A percentile compares a stretch with the other conserved stretches of the same genome.
phyloP scores from a whole-genome alignment of 306 rosid genomes.

The Cyclanthera cordifolia region DNA sequence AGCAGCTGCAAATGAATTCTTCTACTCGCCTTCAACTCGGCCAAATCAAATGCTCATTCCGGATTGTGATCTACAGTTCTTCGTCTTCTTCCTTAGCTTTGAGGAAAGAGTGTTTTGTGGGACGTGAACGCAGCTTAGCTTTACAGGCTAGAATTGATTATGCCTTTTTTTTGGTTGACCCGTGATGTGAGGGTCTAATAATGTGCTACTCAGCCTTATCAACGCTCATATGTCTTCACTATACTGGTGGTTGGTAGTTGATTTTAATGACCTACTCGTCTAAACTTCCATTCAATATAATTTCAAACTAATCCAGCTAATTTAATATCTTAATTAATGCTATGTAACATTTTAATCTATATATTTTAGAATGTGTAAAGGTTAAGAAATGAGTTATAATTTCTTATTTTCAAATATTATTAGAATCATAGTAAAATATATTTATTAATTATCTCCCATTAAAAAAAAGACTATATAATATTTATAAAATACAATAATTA shows the following conservation, averaged over 20 bases:
- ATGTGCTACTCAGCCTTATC: background rate
- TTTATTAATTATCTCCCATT: too few species aligned
- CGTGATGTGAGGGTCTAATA: background rate
- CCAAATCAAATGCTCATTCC: conserved; percentile 8
- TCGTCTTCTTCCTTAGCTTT: background rate
- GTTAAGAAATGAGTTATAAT: too few species aligned
- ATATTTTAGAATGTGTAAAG: too few species aligned
- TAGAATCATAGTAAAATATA: too few species aligned
- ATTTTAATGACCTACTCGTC: background rate
- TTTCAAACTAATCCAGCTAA: too few species aligned
- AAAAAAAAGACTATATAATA: too few species aligned
- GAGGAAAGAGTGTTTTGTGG: background rate
- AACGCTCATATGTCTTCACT: background rate
- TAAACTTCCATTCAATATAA: too few species aligned
- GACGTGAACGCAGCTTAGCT: conserved; percentile 2
- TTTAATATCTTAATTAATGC: too few species aligned
- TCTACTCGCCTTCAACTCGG: conserved; percentile 3
- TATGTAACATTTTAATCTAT: too few species aligned
- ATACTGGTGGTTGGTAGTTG: background rate
- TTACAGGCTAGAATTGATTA: conserved; percentile 8
- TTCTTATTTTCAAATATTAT: too few species aligned
- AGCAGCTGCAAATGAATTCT: conserved; percentile 3
- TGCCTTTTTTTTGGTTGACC: conserved; percentile 10
- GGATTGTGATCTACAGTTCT: conserved; percentile 4
- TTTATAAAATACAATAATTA: too few species aligned